Base-by-base conservation (phyloP, 225 moss, liverwort and hornwort genomes). In the Polytrichum formosum region DNA sequence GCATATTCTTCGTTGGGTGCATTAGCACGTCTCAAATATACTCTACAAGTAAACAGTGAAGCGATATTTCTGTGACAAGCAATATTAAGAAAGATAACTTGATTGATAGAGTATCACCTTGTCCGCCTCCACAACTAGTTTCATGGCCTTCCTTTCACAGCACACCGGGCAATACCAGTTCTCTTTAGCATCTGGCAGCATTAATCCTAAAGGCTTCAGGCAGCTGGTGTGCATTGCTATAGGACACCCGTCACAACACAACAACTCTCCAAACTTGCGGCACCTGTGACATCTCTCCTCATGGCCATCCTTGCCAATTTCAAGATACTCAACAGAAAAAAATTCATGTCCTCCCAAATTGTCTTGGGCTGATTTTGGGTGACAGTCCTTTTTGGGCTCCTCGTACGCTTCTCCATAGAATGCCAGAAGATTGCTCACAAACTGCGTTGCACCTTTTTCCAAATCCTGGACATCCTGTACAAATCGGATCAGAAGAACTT, bases 131-230 rank as follows among this genome's bases (percentile, higher is more conserved):
- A 53, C 61, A 54, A 78, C 29, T 67, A 23, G 26, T 26, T 78
- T 69, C 18, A 25, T 30, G 4, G 80, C 74, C 25, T 64, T 37
- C 58, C 29, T 77, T 67, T 66, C 66, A 17, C 61, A 73, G 67
- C 83, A 87, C 66, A 46, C 56, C 8, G 83, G 78, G 68, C 81
- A 87, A 55, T 59, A 77, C 80, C 81, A 78, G 46, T 66, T 28
- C 9, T 46, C 3, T 21, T 78, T 29, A 55, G 26, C 5, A 22
- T 10, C 26, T 58, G 61, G 26, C 53, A 67, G 53, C n/a, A 26
- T 28, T 28, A 75, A 55, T 27, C 18, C 53, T 17, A 81, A 26
- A 56, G 70, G 76, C 53, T 67, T 21, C 68, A 83, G 73, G 67
- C 83, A 83, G 22, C 31, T 18, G 28, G 69, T 30, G 29, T 79